Conservation (phyloP, 805 yeast genomes). For the Scheffersomyces coipomensis region DNA sequence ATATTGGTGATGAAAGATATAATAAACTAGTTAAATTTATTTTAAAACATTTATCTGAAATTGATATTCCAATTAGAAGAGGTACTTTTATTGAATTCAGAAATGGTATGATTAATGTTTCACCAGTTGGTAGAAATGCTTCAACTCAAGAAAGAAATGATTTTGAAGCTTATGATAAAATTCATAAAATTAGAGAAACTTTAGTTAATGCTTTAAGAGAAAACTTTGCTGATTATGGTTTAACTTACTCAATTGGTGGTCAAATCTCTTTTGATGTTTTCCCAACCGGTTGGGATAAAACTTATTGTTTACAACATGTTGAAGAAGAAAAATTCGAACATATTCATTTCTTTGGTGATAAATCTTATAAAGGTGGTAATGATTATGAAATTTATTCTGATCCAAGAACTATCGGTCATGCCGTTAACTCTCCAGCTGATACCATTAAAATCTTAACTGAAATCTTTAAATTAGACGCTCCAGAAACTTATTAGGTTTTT, state of each 20-base stretch:
- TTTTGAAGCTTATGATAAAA: slow-evolving; percentile 80
- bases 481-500: too few species aligned
- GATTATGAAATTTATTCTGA: slow-evolving; percentile 96
- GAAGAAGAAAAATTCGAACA: slow-evolving; percentile 77
- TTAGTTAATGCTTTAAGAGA: slow-evolving; percentile 83
- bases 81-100: slow-evolving; percentile 99
- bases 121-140: slow-evolving; percentile 98
- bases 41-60: slow-evolving; percentile 75
- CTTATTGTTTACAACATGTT: slow-evolving; percentile 94
- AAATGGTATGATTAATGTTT: slow-evolving; percentile 98
- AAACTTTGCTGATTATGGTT: slow-evolving; percentile 77
- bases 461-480: slow-evolving; percentile 54
- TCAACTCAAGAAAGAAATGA: slow-evolving; percentile 91
- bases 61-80: slow-evolving; percentile 94
- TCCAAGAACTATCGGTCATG: slow-evolving; percentile 91
- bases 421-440: slow-evolving; percentile 87
- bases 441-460: slow-evolving; percentile 85
- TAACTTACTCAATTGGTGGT: slow-evolving; percentile 98
- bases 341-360: slow-evolving; percentile 98
- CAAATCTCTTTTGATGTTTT: slow-evolving; percentile 98
- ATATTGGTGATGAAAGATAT: slow-evolving; percentile 96
- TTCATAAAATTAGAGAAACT: slow-evolving; percentile 76
- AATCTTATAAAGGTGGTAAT: slow-evolving; percentile 95
- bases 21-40: slow-evolving; percentile 84
- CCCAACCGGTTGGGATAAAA: slow-evolving; percentile 99